These are phyloP conservation scores for Alternaria triticina DNA, from an alignment of 2,329 filamentous ascomycete genomes.

Conservation along the genomic window DNA sequence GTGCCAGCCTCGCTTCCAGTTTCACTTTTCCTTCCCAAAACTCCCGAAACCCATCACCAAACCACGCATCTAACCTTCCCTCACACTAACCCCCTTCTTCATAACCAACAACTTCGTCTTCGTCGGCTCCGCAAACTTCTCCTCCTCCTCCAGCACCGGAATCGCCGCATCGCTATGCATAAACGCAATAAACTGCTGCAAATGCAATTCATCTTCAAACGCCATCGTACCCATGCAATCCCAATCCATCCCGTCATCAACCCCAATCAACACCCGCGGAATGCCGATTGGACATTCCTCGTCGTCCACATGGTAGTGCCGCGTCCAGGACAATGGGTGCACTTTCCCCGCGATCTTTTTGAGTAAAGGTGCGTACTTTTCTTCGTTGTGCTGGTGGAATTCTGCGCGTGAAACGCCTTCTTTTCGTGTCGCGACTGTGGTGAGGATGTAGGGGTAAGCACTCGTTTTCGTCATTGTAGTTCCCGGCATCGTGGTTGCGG, in stretches of 20 bases:
- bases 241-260: constrained; percentile 22
- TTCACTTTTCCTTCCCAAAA: neutral
- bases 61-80: neutral
- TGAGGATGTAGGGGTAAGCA: constrained; percentile 21
- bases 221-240: constrained; percentile 27
- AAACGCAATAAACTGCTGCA: constrained; percentile 27
- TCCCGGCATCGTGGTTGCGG: neutral
- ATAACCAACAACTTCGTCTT: constrained; percentile 24
- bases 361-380: constrained; percentile 14
- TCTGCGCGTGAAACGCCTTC: constrained; percentile 17
- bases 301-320: constrained; percentile 22
- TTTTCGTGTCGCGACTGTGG: constrained; percentile 20
- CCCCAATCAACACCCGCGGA: constrained; percentile 14
- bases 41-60: neutral
- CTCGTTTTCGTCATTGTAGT: neutral
- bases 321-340: constrained; percentile 25
- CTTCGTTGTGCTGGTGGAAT: constrained; percentile 24
- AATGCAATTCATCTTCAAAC: constrained; percentile 26
- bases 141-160: constrained; percentile 20
- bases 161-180: constrained; percentile 22
- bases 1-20: neutral
- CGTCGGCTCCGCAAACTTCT: constrained; percentile 18
- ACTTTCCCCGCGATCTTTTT: constrained; percentile 18
- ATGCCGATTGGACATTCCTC: constrained; percentile 18
- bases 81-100: constrained; percentile 13